Conservation (phyloP, 176 grass and related monocot genomes). For the Carex cristatella region DNA sequence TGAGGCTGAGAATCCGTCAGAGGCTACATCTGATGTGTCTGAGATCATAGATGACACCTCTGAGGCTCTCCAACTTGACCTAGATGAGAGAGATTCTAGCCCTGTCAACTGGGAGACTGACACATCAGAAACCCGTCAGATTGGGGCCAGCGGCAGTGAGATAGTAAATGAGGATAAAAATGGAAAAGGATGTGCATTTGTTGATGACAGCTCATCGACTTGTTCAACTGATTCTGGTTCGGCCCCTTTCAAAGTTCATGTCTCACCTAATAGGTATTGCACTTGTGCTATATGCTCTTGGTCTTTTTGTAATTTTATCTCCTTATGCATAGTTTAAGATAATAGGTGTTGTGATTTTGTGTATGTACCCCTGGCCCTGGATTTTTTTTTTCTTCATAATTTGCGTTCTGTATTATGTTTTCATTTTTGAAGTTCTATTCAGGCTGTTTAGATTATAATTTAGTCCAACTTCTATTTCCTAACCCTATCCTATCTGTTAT, state of each 20-base stretch:
- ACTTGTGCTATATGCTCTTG: neutral
- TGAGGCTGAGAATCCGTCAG: slow-evolving; percentile 47
- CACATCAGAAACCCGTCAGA: slow-evolving; percentile 56
- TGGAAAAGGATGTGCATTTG: slow-evolving; percentile 48
- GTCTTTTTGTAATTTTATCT: neutral
- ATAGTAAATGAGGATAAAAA: slow-evolving; percentile 53
- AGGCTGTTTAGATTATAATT: neutral
- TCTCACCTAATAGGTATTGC: slow-evolving; percentile 64
- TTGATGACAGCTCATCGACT: slow-evolving; percentile 86
- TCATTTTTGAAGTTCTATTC: neutral
- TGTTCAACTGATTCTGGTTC: slow-evolving; percentile 71
- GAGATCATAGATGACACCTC: slow-evolving; percentile 63
- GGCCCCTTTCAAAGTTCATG: slow-evolving; percentile 47
- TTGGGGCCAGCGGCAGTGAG: slow-evolving; percentile 33
- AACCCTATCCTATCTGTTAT: neutral
- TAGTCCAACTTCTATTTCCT: neutral
- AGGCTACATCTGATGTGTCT: slow-evolving; percentile 75
- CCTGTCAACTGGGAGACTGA: slow-evolving; percentile 85
- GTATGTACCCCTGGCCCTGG: neutral
- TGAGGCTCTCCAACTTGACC: slow-evolving; percentile 57
- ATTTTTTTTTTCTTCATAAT: neutral
- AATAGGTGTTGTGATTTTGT: slow-evolving; percentile 23
- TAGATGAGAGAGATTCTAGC: slow-evolving; percentile 55
- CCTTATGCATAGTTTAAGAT: slow-evolving; percentile 22
- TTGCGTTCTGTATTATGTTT: neutral